Conservation (phyloP, 441 rosid genomes). For the Aquilaria agallochum region DNA sequence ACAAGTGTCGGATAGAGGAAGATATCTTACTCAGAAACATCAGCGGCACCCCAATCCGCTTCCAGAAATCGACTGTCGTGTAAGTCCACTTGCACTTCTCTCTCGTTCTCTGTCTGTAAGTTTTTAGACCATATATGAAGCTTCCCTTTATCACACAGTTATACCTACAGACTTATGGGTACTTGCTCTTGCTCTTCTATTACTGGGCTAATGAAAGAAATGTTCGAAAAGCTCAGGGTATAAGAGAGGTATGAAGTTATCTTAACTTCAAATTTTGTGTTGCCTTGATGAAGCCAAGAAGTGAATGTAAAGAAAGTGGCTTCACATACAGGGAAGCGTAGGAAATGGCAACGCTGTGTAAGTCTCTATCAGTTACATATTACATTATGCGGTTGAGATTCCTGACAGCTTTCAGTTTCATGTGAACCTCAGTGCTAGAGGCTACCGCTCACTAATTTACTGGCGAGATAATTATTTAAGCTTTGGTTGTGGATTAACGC, state of each 20-base stretch:
- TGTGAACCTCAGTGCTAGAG: conserved; percentile 38
- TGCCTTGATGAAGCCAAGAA: too few relatives aligned
- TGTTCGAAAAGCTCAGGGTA: conserved; percentile 46
- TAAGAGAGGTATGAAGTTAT: conserved; percentile 35
- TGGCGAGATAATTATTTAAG: conserved; percentile 26
- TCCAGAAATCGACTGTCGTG: conserved; percentile 12
- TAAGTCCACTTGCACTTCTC: neutral
- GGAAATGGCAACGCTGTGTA: conserved; percentile 54
- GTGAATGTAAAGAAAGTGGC: too few relatives aligned
- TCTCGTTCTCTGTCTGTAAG: too few relatives aligned
- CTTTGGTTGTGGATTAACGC: too few relatives aligned
- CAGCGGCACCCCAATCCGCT: conserved; percentile 18
- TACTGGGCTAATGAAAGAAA: conserved; percentile 53
- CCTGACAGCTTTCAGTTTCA: conserved; percentile 30
- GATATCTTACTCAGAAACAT: conserved; percentile 28
- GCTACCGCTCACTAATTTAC: conserved; percentile 59
- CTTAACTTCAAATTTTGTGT: conserved; percentile 4
- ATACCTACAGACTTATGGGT: conserved; percentile 31
- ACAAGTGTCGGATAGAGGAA: conserved; percentile 17
- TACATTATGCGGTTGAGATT: conserved; percentile 31
- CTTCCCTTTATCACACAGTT: neutral
- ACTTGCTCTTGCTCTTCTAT: conserved; percentile 24
- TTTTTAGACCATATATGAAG: too few relatives aligned
- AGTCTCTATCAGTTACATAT: conserved; percentile 11
- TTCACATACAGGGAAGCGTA: conserved; percentile 25